Conservation (phyloP, 2,329 filamentous ascomycete species). For the Pestalotiopsis sp. region DNA sequence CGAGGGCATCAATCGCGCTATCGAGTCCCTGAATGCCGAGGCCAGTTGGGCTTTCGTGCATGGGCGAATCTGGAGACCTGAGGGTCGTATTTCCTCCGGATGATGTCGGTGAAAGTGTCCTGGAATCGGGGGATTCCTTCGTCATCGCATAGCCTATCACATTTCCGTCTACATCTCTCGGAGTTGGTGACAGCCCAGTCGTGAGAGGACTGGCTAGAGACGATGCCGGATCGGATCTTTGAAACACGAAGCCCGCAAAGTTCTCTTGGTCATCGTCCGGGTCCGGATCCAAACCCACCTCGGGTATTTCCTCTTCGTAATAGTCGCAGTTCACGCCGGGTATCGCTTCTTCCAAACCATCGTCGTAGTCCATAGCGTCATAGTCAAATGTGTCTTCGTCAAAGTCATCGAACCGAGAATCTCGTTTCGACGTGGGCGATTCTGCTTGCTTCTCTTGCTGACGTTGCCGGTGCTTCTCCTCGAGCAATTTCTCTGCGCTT, state of each 20-base stretch:
- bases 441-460: slow-evolving; percentile 60
- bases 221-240: slow-evolving; percentile 53
- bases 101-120: slow-evolving; percentile 16
- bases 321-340: slow-evolving; percentile 54
- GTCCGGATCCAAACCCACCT: slow-evolving; percentile 35
- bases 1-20: slow-evolving; percentile 15
- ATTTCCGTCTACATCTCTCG: slow-evolving; percentile 54
- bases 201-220: slow-evolving; percentile 50
- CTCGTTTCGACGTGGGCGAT: slow-evolving; percentile 35
- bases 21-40: slow-evolving; percentile 44
- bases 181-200: slow-evolving; percentile 48
- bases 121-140: slow-evolving; percentile 40
- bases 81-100: slow-evolving; percentile 13
- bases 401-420: slow-evolving; percentile 61
- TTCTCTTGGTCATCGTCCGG: slow-evolving; percentile 60
- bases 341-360: slow-evolving; percentile 66
- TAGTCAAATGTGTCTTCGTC: slow-evolving; percentile 63
- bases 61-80: slow-evolving; percentile 15
- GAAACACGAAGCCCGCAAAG: slow-evolving; percentile 60
- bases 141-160: slow-evolving; percentile 59
- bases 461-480: slow-evolving; percentile 70
- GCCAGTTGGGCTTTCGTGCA: slow-evolving; percentile 31
- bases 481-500: slow-evolving; percentile 66
- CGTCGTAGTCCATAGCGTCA: slow-evolving; percentile 65
- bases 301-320: slow-evolving; percentile 36